Conservation (phyloP, 2,329 filamentous ascomycete species). For the Ophiostoma sp. region DNA sequence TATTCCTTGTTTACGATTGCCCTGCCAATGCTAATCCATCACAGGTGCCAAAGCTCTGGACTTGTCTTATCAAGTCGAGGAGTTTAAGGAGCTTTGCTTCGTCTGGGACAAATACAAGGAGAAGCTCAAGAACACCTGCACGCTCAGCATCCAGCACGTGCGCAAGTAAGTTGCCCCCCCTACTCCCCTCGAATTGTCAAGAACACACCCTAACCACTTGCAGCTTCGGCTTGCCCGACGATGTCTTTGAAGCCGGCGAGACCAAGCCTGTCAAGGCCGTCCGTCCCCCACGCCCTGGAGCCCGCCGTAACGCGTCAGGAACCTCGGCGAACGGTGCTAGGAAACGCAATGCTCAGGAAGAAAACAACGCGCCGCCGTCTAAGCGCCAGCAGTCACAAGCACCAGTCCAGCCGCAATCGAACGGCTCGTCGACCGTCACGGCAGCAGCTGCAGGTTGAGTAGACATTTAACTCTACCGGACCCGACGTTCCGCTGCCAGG, state of each 20-base stretch:
- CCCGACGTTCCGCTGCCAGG: background rate
- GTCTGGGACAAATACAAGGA: slow-evolving; percentile 73
- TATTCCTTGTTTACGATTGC: slow-evolving; percentile 37
- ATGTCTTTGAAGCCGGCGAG: slow-evolving; percentile 84
- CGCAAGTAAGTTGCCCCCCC: slow-evolving; percentile 68
- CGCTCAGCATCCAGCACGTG: slow-evolving; percentile 77
- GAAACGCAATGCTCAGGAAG: slow-evolving; percentile 53
- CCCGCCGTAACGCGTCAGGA: slow-evolving; percentile 43
- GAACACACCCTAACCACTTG: slow-evolving; percentile 19
- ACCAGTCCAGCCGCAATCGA: background rate
- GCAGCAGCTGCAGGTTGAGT: slow-evolving; percentile 26
- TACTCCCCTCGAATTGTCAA: background rate
- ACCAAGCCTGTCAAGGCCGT: slow-evolving; percentile 60
- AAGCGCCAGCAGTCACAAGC: slow-evolving; percentile 37
- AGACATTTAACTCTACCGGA: background rate
- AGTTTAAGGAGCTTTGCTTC: slow-evolving; percentile 82
- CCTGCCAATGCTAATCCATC: background rate
- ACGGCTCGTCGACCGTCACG: slow-evolving; percentile 1
- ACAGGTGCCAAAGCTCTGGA: slow-evolving; percentile 69
- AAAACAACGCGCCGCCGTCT: slow-evolving; percentile 33
- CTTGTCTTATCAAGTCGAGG: slow-evolving; percentile 76
- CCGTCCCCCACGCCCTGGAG: slow-evolving; percentile 42
- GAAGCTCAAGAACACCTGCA: slow-evolving; percentile 60
- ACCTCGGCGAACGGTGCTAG: slow-evolving; percentile 45
- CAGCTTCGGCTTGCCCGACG: slow-evolving; percentile 84